These are phyloP conservation scores for Tylopilus cervinicoccineus DNA, from an alignment of 768 basidiomycete species.

Conservation along the genomic window DNA sequence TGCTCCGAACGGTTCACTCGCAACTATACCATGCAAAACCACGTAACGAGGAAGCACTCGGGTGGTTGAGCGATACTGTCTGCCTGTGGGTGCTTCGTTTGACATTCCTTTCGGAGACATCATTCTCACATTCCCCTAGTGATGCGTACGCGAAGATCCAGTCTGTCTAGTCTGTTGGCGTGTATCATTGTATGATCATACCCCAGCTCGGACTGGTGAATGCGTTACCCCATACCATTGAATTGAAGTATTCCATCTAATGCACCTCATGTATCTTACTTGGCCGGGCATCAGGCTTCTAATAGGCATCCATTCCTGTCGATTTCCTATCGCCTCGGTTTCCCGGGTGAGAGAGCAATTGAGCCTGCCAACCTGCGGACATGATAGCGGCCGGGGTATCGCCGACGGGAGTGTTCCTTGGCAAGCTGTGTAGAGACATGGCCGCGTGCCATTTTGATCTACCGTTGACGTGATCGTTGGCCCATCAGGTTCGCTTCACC, in stretches of 20 bases:
- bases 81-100: not conserved
- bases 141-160: not conserved
- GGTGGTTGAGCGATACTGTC: not conserved
- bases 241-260: not conserved
- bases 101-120: not conserved
- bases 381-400: not conserved
- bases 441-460: not conserved
- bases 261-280: slow-evolving; percentile 9
- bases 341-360: not conserved
- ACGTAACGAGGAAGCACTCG: slow-evolving; percentile 11
- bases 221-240: not conserved
- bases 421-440: slow-evolving; percentile 5
- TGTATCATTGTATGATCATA: not conserved
- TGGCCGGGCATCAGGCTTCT: not conserved
- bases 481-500: too few species aligned
- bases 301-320: too few species aligned
- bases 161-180: not conserved
- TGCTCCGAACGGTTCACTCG: slow-evolving; percentile 27
- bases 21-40: slow-evolving; percentile 17
- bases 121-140: not conserved
- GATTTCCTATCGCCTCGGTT: slow-evolving; percentile 4
- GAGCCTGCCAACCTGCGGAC: not conserved
- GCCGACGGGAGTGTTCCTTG: slow-evolving; percentile 14
- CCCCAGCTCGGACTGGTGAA: not conserved
- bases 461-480: not conserved